Conservation (phyloP, 495 filamentous ascomycete species). For the Hypoxylon lenormandii region DNA sequence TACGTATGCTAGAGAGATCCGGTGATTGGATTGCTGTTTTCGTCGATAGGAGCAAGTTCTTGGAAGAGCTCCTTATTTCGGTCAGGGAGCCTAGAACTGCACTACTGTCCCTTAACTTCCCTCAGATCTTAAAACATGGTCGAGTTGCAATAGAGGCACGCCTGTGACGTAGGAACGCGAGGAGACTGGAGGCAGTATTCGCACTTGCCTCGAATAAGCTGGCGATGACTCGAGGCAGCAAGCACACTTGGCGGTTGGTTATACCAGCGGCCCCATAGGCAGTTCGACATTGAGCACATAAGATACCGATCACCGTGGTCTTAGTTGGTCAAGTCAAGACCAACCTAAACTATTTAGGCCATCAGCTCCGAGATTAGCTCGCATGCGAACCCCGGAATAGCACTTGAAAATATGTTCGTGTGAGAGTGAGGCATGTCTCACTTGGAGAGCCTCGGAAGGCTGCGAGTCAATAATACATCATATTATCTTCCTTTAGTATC, state of each 20-base stretch:
- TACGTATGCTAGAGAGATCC: slow-evolving; percentile 5
- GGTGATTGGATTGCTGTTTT: background rate
- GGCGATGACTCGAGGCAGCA: background rate
- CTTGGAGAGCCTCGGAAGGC: background rate
- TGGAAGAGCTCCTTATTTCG: no score
- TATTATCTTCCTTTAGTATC: background rate
- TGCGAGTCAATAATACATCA: background rate
- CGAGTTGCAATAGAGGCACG: background rate
- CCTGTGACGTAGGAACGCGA: background rate
- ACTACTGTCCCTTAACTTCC: background rate
- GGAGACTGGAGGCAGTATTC: background rate
- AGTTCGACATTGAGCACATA: background rate
- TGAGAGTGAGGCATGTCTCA: background rate
- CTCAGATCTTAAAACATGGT: slow-evolving; percentile 2
- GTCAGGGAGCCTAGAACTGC: background rate
- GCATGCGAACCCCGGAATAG: background rate
- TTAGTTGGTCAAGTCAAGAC: slow-evolving; percentile 1
- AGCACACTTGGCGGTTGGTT: slow-evolving; percentile 13
- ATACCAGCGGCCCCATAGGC: slow-evolving; percentile 2
- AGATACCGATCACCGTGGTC: background rate
- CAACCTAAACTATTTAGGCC: slow-evolving; percentile 3
- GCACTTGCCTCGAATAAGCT: background rate
- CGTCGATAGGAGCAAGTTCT: slow-evolving; percentile 4
- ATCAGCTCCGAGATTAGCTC: slow-evolving; percentile 1
- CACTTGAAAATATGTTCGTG: background rate